Conservation (phyloP, 176 grass and related monocot species). For the Alloteropsis semialata region DNA sequence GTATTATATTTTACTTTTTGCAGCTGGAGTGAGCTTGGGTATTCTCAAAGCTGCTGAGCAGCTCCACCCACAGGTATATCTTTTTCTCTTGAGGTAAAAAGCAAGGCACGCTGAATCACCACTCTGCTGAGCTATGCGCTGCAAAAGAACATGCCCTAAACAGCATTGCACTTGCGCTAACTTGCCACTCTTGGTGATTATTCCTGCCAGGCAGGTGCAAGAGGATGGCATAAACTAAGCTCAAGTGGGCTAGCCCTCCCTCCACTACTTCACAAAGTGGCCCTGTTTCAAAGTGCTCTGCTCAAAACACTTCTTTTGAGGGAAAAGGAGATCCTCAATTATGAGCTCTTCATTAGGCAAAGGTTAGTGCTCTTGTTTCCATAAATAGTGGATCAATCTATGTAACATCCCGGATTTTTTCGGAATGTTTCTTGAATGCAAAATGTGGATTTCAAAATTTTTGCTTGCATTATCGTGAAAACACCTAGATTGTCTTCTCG, state of each 20-base stretch:
- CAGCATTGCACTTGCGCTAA: conserved; percentile 29
- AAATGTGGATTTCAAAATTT: no score
- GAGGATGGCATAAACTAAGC: conserved; percentile 29
- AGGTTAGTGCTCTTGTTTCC: conserved; percentile 37
- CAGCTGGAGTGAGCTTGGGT: conserved; percentile 41
- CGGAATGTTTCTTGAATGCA: no score
- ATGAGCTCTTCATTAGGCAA: conserved; percentile 41
- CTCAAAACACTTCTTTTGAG: conserved; percentile 31
- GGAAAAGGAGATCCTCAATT: conserved; percentile 45
- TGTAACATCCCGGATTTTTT: no score
- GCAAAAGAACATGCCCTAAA: conserved; percentile 44
- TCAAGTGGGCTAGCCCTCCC: conserved; percentile 31
- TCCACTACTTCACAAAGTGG: conserved; percentile 52
- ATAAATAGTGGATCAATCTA: conserved; percentile 22
- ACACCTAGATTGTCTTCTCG: no score
- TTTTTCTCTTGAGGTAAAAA: conserved; percentile 62
- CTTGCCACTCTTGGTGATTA: conserved; percentile 54
- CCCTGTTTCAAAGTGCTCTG: conserved; percentile 15
- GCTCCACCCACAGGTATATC: conserved; percentile 23
- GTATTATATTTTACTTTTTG: conserved; percentile 27
- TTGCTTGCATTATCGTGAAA: no score
- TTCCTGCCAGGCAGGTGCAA: conserved; percentile 36
- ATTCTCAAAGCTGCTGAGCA: conserved; percentile 33
- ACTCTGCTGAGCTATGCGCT: conserved; percentile 25
- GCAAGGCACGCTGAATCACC: conserved; percentile 29